These are phyloP conservation scores for Diaporthe caulivora DNA, from an alignment of 2,329 filamentous ascomycete genomes.

Conservation along the genomic window DNA sequence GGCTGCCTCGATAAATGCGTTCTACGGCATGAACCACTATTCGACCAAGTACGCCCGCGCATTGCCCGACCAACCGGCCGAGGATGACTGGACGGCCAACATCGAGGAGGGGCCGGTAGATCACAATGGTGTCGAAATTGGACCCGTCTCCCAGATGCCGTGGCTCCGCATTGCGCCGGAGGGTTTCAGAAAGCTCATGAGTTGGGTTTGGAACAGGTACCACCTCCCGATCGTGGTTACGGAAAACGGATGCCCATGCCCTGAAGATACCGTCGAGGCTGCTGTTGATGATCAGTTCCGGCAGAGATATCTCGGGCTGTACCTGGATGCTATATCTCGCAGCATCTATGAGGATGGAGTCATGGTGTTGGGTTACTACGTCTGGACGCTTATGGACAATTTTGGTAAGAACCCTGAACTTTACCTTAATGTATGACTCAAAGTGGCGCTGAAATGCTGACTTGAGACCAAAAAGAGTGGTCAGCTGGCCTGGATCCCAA, in stretches of 20 bases:
- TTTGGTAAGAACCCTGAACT: no score
- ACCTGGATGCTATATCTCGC: not conserved
- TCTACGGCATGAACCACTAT: not conserved
- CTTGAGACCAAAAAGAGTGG: no score
- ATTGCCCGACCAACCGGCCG: not conserved
- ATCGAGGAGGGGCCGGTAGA: not conserved
- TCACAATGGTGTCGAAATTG: not conserved
- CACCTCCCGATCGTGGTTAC: not conserved
- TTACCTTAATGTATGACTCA: no score
- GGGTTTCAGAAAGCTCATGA: not conserved
- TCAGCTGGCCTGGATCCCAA: no score
- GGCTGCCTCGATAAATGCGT: not conserved
- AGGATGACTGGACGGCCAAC: not conserved
- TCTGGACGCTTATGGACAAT: no score
- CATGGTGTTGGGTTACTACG: no score
- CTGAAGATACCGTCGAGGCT: not conserved
- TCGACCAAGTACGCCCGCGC: not conserved
- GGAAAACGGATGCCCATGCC: not conserved
- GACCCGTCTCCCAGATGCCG: not conserved
- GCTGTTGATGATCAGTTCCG: not conserved
- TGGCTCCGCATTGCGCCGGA: not conserved
- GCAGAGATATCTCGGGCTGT: not conserved
- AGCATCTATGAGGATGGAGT: no score
- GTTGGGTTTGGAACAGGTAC: not conserved
- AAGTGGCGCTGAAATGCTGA: no score